These are phyloP conservation scores for Metschnikowia bowlesiae DNA, from an alignment of 805 yeast genomes.

Conservation along the genomic window DNA sequence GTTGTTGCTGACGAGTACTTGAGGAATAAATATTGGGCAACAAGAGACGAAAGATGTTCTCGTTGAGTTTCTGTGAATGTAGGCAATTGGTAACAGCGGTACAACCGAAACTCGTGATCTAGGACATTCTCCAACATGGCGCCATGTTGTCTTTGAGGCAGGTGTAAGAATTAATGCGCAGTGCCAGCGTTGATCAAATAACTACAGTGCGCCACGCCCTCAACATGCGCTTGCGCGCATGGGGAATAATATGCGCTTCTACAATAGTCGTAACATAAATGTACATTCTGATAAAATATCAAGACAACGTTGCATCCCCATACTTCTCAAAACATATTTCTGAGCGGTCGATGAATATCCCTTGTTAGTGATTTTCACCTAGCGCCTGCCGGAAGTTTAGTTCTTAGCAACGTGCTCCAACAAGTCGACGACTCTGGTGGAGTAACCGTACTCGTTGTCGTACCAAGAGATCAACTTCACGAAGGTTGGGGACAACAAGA, in stretches of 20 bases:
- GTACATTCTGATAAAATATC: not conserved
- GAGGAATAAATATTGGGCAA: constrained; percentile 11
- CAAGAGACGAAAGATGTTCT: constrained; percentile 1
- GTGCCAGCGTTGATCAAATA: too few relatives aligned
- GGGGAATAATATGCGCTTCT: not conserved
- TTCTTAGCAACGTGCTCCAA: constrained; percentile 70
- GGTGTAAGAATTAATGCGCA: too few relatives aligned
- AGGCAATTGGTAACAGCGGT: constrained; percentile 7
- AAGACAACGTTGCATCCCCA: not conserved
- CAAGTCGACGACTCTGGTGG: constrained; percentile 92
- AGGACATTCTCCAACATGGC: constrained; percentile 10
- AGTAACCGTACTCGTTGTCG: constrained; percentile 95
- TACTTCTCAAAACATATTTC: constrained; percentile 1
- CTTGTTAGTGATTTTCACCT: not conserved
- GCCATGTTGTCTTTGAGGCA: not conserved
- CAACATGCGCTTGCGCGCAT: too few relatives aligned
- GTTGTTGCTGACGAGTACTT: constrained; percentile 8
- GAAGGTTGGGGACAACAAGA: constrained; percentile 78
- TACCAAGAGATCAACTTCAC: constrained; percentile 92
- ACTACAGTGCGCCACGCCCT: too few relatives aligned
- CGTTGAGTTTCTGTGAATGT: constrained; percentile 4
- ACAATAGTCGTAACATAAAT: not conserved
- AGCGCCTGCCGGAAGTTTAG: constrained; percentile 15
- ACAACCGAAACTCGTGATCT: constrained; percentile 9
- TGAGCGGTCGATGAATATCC: constrained; percentile 6